Evolutionary conservation across 495 filamentous ascomycete genomes (phyloP), one percentile per base, ranked within the genome.

Genomic region (Daldinia loculata): DNA sequence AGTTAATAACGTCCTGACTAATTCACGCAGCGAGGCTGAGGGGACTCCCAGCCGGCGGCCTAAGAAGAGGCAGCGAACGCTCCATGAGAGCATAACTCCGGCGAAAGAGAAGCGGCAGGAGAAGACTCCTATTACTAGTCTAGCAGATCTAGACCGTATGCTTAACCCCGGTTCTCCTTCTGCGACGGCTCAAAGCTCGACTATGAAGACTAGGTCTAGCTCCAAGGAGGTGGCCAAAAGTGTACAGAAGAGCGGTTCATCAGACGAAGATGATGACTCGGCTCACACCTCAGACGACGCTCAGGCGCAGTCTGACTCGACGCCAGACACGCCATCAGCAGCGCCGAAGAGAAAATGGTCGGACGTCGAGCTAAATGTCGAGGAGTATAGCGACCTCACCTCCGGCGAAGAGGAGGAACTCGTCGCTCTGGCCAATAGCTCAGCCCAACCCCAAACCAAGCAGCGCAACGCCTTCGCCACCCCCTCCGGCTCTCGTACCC

Each of bases 1-100:
- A 72, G 81, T 83, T 69, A 71, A 74, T 12, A 79, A 80, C 7
- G 74, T 89, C 3, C 69, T 85, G 24, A 83, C 80, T 61, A 90
- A 48, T 48, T 48, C 70, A 39, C 66, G 68, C 50, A 72, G 84
- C 82, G 15, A 79, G 66, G 39, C 52, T 53, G 38, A 57, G 12
- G 36, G n/a, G 6, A 64, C 63, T 8, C 72, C 71, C 9, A 60
- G 57, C 27, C 67, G 24, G 26, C 50, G 27, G 17, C 58, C 58
- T 9, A 30, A 53, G 26, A 66, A 72, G 56, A 45, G 70, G 30
- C 75, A 77, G 60, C 66, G 70, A 14, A 75, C 73, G 17, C 52
- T 76, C 7, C 61, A 58, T 22, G 70, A 75, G 51, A 69, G 58
- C 59, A 77, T 75, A 29, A 75, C 67, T 24, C 70, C 70, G 43